Conservation (phyloP, 345 rosid species). For the Heritiera littoralis region DNA sequence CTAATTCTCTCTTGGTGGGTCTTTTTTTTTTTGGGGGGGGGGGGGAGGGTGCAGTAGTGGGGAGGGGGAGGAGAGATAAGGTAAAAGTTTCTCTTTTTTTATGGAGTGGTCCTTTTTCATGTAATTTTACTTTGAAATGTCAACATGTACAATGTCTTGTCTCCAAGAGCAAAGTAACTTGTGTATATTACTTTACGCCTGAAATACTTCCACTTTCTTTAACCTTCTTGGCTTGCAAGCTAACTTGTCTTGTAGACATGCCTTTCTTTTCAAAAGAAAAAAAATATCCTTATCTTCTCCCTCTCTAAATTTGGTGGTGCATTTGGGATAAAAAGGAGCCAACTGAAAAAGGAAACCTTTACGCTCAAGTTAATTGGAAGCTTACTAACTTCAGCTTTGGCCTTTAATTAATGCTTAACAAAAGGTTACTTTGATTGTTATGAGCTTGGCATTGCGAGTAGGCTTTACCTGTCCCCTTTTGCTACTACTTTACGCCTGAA, state of each 20-base stretch:
- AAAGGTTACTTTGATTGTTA: neutral
- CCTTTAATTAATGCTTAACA: neutral
- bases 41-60: neutral
- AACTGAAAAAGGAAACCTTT: neutral
- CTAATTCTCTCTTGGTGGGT: neutral
- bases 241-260: neutral
- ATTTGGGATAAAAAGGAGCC: neutral
- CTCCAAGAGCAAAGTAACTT: neutral
- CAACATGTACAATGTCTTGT: neutral
- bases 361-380: neutral
- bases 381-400: neutral
- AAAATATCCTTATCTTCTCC: neutral
- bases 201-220: neutral
- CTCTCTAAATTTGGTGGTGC: neutral
- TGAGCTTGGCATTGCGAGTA: conserved; percentile 3
- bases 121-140: neutral
- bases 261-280: neutral
- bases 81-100: neutral
- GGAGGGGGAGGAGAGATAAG: neutral
- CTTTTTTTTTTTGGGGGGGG: neutral
- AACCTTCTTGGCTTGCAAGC: neutral
- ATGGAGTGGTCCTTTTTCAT: neutral
- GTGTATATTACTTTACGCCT: neutral
- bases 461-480: neutral
- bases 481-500: neutral